Evolutionary conservation across 495 filamentous ascomycete species (phyloP), one percentile per base, ranked within the genome.

Genomic region (Penicillium pulvis): DNA sequence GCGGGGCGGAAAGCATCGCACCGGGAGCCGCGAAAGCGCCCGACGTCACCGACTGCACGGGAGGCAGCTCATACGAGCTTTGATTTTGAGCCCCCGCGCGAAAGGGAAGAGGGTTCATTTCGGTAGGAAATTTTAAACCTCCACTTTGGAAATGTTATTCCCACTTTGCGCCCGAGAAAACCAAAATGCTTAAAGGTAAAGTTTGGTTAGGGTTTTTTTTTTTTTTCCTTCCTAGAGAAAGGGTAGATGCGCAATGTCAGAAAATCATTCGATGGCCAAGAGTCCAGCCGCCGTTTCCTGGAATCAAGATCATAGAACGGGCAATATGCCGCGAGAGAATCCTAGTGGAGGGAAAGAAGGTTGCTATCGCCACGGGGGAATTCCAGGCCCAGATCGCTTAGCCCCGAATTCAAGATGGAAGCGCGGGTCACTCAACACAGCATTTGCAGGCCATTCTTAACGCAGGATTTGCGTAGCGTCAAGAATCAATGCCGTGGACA

Each of bases 11-110:
- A 45, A 74, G 71, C 44, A 77, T 56, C 42, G 67, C 56, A 39
- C 65, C 65, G n/a, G 76, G 61, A 20, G 66, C 64, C 31, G 69
- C 61, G 24, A 74, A 76, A 31, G 73, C 68, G 42, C 67, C 62
- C 57, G 74, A 74, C 24, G 74, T 74, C 53, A 76, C 73, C 35
- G 74, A 69, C 52, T 77, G 75, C 49, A 79, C 70, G 35, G 74
- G 68, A 31, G 75, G 74, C 10, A 77, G 58, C 51, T 77, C 74
- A 63, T 75, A 71, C 39, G 71, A 57, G 55, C 59, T 63, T 51
- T 63, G 65, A 48, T 68, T 59, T 17, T 41, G 49, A 49, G 35
- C 53, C 41, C 49, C 56, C 28, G 63, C 46, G 17, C 63, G 66
- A 61, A 56, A 69, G 31, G 58, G 60, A 49, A 65, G 59, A n/a